These are phyloP conservation scores for Dendrobium chrysotoxum DNA, from an alignment of 106 monocot species.

Conservation along the genomic window DNA sequence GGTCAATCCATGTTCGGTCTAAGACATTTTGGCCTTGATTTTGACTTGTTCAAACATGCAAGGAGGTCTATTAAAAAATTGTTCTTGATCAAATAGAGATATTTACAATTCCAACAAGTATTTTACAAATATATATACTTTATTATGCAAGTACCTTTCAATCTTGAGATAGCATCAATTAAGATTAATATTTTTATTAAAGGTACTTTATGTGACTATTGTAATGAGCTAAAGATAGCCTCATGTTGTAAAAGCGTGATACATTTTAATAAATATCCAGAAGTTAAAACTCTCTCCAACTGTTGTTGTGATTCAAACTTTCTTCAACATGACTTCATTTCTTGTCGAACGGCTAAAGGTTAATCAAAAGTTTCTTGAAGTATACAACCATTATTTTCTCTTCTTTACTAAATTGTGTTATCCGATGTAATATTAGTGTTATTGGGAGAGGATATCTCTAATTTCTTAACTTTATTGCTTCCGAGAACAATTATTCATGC, in stretches of 20 bases:
- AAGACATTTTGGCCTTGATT: neutral
- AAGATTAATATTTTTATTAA: neutral
- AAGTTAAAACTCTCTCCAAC: neutral
- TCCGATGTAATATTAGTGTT: neutral
- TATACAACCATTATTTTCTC: no score
- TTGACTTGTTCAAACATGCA: neutral
- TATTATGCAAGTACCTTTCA: neutral
- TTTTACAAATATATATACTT: conserved; percentile 1
- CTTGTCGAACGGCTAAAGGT: neutral
- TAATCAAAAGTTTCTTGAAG: neutral
- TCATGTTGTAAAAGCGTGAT: neutral
- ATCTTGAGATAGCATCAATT: neutral
- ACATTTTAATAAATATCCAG: neutral
- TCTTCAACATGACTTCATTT: neutral
- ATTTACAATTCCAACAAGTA: neutral
- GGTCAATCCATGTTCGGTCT: neutral
- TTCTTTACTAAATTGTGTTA: neutral
- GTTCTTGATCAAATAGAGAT: neutral
- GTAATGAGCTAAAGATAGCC: neutral
- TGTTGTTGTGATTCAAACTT: neutral
- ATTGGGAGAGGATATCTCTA: neutral
- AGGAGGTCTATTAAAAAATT: neutral
- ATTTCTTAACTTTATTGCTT: neutral
- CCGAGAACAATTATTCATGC: neutral
- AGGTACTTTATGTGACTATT: neutral